A percentile compares a stretch with the other conserved stretches of the same genome.
Conservation (phyloP, 371 early-diverging fungal genomes). For the Mucor piriformis region DNA sequence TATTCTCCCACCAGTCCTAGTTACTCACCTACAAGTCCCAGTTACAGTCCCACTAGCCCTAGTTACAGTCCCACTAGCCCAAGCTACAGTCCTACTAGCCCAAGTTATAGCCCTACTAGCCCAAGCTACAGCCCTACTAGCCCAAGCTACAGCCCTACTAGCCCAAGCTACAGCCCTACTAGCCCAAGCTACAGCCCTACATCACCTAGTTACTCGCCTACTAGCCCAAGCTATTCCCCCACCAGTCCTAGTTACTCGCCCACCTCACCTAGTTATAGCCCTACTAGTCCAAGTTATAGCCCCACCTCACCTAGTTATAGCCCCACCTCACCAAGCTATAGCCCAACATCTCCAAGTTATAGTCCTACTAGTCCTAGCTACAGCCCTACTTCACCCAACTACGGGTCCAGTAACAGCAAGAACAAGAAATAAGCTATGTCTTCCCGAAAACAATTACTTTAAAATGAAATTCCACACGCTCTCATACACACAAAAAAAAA, state of each 20-base stretch:
- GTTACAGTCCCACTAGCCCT: constrained; percentile 59
- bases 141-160: constrained; percentile 81
- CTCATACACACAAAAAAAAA: constrained; percentile 1
- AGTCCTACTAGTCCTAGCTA: constrained; percentile 69
- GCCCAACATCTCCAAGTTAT: constrained; percentile 62
- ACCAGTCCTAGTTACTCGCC: constrained; percentile 81
- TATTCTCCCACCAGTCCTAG: constrained; percentile 79
- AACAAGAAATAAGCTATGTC: background rate
- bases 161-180: constrained; percentile 79
- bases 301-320: constrained; percentile 65
- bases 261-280: constrained; percentile 71
- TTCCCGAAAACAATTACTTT: background rate
- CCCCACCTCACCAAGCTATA: constrained; percentile 55
- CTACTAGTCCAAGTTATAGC: constrained; percentile 77
- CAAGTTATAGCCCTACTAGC: constrained; percentile 70
- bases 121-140: constrained; percentile 77
- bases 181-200: constrained; percentile 80
- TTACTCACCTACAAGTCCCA: constrained; percentile 74
- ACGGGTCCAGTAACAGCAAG: constrained; percentile 57
- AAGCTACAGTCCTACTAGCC: constrained; percentile 69
- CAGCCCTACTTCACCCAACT: constrained; percentile 83
- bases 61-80: constrained; percentile 65
- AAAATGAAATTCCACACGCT: too few relatives aligned
- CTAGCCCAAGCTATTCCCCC: constrained; percentile 53
- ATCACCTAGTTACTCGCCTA: constrained; percentile 56